A percentile compares a stretch with the other conserved stretches of the same genome.
Evolutionary conservation across 2,329 filamentous ascomycete genomes (phyloP).

Genomic region (Fusarium udum): DNA sequence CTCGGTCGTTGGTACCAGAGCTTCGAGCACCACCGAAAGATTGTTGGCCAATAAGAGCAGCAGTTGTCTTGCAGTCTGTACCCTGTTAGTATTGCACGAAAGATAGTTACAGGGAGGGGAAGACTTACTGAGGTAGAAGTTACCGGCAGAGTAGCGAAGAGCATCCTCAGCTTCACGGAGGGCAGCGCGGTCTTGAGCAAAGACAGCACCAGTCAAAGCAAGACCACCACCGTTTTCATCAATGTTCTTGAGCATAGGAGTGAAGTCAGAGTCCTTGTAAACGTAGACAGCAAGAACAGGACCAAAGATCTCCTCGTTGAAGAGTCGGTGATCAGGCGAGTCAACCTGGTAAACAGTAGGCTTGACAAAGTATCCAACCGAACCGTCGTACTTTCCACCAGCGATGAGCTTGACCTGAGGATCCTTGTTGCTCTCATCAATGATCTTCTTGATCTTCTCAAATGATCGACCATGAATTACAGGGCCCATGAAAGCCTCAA

Average conservation of each 20-base stretch:
- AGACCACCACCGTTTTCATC: slow-evolving; percentile 56
- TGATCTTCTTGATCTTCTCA: slow-evolving; percentile 79
- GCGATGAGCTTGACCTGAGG: slow-evolving; percentile 74
- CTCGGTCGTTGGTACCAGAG: slow-evolving; percentile 67
- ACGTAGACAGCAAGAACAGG: slow-evolving; percentile 78
- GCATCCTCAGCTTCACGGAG: slow-evolving; percentile 60
- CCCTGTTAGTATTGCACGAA: background rate
- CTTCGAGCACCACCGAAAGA: slow-evolving; percentile 63
- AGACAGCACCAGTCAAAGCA: slow-evolving; percentile 60
- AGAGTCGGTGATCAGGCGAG: slow-evolving; percentile 76
- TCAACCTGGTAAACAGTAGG: slow-evolving; percentile 82
- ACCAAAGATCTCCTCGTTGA: slow-evolving; percentile 84
- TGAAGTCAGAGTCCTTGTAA: slow-evolving; percentile 72
- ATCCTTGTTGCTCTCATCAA: slow-evolving; percentile 82
- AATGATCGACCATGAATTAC: slow-evolving; percentile 86
- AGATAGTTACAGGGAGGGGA: fast-evolving
- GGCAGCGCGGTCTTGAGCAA: slow-evolving; percentile 58
- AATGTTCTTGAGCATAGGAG: slow-evolving; percentile 47
- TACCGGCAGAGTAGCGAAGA: slow-evolving; percentile 64
- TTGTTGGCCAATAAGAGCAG: slow-evolving; percentile 65
- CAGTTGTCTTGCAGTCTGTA: slow-evolving; percentile 64
- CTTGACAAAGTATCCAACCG: slow-evolving; percentile 82
- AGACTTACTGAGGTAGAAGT: slow-evolving; percentile 61
- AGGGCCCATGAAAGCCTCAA: slow-evolving; percentile 81
- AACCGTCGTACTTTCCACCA: slow-evolving; percentile 80